Base-by-base conservation (phyloP, 73 alveolate genomes). In the Paramecium biaurelia region DNA sequence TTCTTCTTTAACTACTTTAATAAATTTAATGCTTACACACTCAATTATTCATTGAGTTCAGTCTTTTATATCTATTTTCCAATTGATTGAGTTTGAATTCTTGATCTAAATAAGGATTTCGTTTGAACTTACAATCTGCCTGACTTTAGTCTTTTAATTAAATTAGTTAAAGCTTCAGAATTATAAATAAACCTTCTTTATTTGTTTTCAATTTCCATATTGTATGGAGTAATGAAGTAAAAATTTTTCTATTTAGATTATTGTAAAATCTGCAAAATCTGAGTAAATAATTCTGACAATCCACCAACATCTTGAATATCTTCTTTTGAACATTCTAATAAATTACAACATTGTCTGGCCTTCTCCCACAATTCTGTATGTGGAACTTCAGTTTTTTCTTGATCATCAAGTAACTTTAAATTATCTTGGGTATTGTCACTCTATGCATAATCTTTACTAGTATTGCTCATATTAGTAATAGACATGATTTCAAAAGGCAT, bases 401-500 rank as follows among this genome's bases (percentile, higher is more conserved):
- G 12, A 63, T 8, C 84, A 63, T 23, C 45, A 30, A 63, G 26
- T 26, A 32, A 15, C 84, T 63, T 63, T 12, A 26, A 11, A 63
- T 63, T 63, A 11, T 63, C 84, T 30, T 63, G 12, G 21, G 7
- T 63, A 7, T 23, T 63, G 6, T 63, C 84, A 32, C 84, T 63
- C 21, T 5, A 34, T 32, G 84, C 21, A 5, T 14, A 30, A 32
- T 24, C 49, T 12, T 63, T 63, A 10, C 84, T 63, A 1, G 28
- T 26, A 63, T 63, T 20, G 30, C 30, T 24, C 84, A 63, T 63
- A 32, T 63, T 32, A 30, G 28, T 63, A 32, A 63, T 63, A 24
- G 84, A 63, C 49, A 63, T 32, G 1, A 63, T 63, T 63, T 63
- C 43, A 63, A 63, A 63, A 5, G 84, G 84, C 84, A 63, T 63